Base-by-base conservation (phyloP, 768 basidiomycete species). In the Sistotremastrum niveocremeum region DNA sequence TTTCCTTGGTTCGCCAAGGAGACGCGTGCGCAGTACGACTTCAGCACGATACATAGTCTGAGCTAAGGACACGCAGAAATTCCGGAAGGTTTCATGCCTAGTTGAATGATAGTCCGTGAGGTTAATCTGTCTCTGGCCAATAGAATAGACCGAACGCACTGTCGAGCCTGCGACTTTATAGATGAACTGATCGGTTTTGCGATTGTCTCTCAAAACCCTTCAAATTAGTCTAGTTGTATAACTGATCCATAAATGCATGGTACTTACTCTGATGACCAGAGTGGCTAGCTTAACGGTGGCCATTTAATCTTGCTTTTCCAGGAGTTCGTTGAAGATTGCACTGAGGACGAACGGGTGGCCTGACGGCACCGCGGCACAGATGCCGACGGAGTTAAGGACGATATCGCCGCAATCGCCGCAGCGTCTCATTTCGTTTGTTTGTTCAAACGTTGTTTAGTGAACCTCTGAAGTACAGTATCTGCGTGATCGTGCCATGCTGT, bases 41-140 rank as follows among this genome's bases (percentile, higher is more conserved):
- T 90, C 86, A 33, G 73, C 67, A 37, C 79, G 76, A 62, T 89
- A 81, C 72, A 87, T 77, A 52, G 64, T 62, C 61, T 90, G 86
- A 4, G 84, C 85, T 49, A 88, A 74, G 46, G 67, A 65, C 30
- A 88, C 72, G 53, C 86, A 89, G 42, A 87, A 52, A 11, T 62
- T 60, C 37, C 84, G 77, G 57, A 89, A 89, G 9, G 69, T 66
- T 38, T 79, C 77, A 61, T 87, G 84, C 60, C 86, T 82, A 20
- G 45, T 12, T 38, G 35, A 47, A 30, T 47, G 29, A 5, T 28
- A 32, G 35, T 34, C n/a, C 20, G 11, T 28, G 48, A 9, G 20
- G 37, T 40, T 37, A 11, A 7, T 34, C 5, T 9, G 37, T 4
- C 5, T 10, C 32, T 33, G 31, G 29, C 10, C 30, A 8, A 34